Evolutionary conservation across 805 yeast genomes (phyloP), one percentile per base, ranked within the genome.

Genomic region (Candida palmyrensis): DNA sequence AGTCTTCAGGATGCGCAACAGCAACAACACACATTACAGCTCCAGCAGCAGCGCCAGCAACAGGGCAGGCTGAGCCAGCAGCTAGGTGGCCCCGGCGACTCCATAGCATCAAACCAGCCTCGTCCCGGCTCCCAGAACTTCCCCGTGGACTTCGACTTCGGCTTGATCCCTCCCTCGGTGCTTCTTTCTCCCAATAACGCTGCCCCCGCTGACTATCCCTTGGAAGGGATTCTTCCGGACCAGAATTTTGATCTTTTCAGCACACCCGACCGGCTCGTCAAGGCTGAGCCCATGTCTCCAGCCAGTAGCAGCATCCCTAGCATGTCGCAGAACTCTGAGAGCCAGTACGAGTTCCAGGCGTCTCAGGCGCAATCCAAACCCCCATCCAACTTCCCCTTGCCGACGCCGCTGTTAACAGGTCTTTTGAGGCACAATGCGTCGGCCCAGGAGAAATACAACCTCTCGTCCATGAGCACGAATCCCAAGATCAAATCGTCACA

Each of bases 401-500:
- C n/a, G n/a, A n/a, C n/a, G n/a, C n/a, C n/a, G n/a, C n/a, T n/a
- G n/a, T n/a, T n/a, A n/a, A 21, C 23, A 9, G 11, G 23, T 9
- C 10, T 21, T 11, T 9, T 9, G 11, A 21, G 23, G 11, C 23
- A 21, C 9, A 9, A 9, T 9, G 23, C 23, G 23, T 11, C 11
- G 23, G 23, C 23, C 10, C 10, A 9, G 11, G 23, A 21, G 9
- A 9, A 9, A 11, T 9, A 9, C 10, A 21, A 9, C 11, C 23
- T 11, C 11, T 11, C 23, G 11, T 11, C 35, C 21, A 18, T 20
- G 11, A 15, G 29, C 11, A 15, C 29, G 6, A 36, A 48, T 18
- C 53, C 57, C 5, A 45, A 57, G 24, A 41, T 44, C 18, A 56
- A 53, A 38, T 55, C 62, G 4, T 59, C 68, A 10, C 71, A 64